These are phyloP conservation scores for Graphilbum fragrans DNA, from an alignment of 2,329 filamentous ascomycete genomes.

Conservation along the genomic window DNA sequence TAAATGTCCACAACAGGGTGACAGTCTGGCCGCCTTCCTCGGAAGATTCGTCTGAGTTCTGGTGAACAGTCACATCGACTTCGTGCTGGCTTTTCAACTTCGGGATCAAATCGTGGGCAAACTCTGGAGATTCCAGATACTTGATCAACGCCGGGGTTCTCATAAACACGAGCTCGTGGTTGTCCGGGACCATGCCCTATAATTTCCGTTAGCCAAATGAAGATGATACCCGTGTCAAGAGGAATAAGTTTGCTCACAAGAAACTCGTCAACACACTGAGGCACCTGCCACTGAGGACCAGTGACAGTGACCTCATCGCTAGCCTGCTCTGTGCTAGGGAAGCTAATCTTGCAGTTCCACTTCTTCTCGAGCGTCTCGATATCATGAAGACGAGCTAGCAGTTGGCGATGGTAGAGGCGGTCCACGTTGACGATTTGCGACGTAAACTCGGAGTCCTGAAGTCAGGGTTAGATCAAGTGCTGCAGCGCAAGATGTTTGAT, in stretches of 20 bases:
- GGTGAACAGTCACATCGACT: slow-evolving; percentile 68
- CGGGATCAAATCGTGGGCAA: slow-evolving; percentile 64
- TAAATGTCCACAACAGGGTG: slow-evolving; percentile 68
- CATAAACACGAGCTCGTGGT: slow-evolving; percentile 78
- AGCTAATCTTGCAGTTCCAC: slow-evolving; percentile 99
- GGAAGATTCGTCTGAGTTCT: slow-evolving; percentile 45
- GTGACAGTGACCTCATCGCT: slow-evolving; percentile 94
- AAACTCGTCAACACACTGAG: slow-evolving; percentile 91
- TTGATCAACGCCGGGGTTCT: slow-evolving; percentile 64
- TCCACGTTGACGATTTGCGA: slow-evolving; percentile 90
- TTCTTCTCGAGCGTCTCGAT: slow-evolving; percentile 96
- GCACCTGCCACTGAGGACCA: slow-evolving; percentile 95
- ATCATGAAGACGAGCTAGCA: slow-evolving; percentile 76
- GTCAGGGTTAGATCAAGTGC: slow-evolving; percentile 3
- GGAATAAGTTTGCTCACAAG: slow-evolving; percentile 45
- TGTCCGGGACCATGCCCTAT: slow-evolving; percentile 92
- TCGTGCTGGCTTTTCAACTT: slow-evolving; percentile 89
- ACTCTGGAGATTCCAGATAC: slow-evolving; percentile 72
- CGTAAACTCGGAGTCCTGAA: slow-evolving; percentile 85
- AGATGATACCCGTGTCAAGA: background rate
- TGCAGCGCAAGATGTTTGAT: background rate
- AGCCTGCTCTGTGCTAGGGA: slow-evolving; percentile 92
- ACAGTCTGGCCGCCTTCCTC: slow-evolving; percentile 46
- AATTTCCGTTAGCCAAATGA: background rate
- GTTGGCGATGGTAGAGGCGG: slow-evolving; percentile 86